Evolutionary conservation across 2,329 filamentous ascomycete genomes (phyloP), one percentile per base, ranked within the genome.

Genomic region (Calonectria pseudoreteaudii): DNA sequence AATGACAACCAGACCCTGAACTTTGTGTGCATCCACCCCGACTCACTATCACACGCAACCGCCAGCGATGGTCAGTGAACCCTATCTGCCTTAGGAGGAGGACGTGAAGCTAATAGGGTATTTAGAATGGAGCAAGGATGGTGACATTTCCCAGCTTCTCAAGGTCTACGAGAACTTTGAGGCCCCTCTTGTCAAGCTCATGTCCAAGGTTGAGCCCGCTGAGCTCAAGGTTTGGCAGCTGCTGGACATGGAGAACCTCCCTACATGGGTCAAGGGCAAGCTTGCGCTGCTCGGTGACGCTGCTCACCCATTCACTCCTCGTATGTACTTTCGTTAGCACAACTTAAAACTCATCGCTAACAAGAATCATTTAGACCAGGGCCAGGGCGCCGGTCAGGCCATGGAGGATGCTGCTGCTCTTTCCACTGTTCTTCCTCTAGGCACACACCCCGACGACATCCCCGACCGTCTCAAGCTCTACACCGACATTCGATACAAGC

Each of bases 361-460:
- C 41, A n/a, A 10, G n/a, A 10, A 3, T 3, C 13, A 28, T 44
- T 10, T 7, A 76, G 75, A 80, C 36, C 79, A 80, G 26, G 80
- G 78, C 0, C 79, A 81, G 47, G 80, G 79, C 4, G 92, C 92
- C 1, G 92, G 88, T 20, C 91, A 90, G 76, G 93, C 93, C 0
- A 93, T 94, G 47, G 92, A 94, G 81, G 93, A 94, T 76, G 92
- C 89, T 0, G 90, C 89, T 0, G 87, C 91, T 0, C 81, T 94
- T 0, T 88, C 87, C 1, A 87, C 89, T 3, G 86, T 94, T 23
- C 84, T 94, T 0, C 87, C 88, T 0, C 75, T 76, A 0, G 88
- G 87, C 0, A 88, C 88, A 0, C 69, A 79, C 0, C 75, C 82
- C 0, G 82, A 84, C 0, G 88, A 91, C 0, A 84, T 94, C 0